Evolutionary conservation across 805 yeast species (phyloP).

Genomic region (Myxozyma neglecta): DNA sequence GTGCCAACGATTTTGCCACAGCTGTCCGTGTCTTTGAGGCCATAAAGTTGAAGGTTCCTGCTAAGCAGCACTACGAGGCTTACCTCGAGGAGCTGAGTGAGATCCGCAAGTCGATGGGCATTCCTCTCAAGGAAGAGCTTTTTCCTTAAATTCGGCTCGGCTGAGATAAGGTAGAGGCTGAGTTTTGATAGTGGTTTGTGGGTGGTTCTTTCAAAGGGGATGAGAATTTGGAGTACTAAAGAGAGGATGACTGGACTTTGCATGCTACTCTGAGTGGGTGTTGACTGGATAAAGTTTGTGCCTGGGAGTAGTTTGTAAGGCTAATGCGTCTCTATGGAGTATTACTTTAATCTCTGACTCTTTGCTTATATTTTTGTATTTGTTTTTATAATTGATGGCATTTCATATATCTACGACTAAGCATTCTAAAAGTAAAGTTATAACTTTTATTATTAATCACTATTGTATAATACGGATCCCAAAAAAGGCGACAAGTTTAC

Average conservation of each 20-base stretch:
- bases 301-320: too few species aligned
- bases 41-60: conserved; percentile 92
- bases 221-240: too few species aligned
- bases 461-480: background rate
- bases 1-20: conserved; percentile 98
- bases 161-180: background rate
- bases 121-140: conserved; percentile 88
- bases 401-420: background rate
- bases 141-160: conserved; percentile 44
- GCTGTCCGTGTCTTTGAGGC: conserved; percentile 91
- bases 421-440: background rate
- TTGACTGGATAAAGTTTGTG: too few species aligned
- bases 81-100: conserved; percentile 93
- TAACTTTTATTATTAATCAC: background rate
- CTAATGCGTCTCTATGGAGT: background rate
- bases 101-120: conserved; percentile 81
- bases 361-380: background rate
- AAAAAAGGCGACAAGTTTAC: background rate
- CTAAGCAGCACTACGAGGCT: conserved; percentile 89
- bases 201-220: too few species aligned
- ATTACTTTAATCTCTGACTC: background rate
- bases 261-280: too few species aligned
- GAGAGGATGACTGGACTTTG: too few species aligned
- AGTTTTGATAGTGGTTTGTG: background rate
- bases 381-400: background rate